Conservation (phyloP, 2,329 filamentous ascomycete species). For the Colletotrichum sp. region DNA sequence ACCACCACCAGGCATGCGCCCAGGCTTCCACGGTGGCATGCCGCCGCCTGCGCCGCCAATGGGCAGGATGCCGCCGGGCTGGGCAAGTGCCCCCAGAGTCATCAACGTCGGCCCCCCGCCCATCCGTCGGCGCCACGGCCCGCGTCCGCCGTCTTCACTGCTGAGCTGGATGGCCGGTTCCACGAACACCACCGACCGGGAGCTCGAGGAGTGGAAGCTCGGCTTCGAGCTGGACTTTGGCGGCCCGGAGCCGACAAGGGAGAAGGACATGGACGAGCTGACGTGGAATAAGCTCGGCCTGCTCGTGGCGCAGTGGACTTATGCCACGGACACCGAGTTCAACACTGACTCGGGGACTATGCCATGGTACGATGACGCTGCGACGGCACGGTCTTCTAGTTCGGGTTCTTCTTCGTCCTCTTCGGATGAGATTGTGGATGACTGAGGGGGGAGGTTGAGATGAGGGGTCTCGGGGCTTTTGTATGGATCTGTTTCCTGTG, state of each 20-base stretch:
- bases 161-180: not conserved
- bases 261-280: slow-evolving; percentile 2
- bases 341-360: not conserved
- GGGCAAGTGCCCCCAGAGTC: not conserved
- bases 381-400: not conserved
- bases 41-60: no score
- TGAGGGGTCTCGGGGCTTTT: not conserved
- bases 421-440: not conserved
- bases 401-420: not conserved
- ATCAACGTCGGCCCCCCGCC: not conserved
- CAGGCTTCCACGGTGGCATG: no score
- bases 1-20: no score
- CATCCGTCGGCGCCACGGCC: not conserved
- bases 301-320: slow-evolving; percentile 8
- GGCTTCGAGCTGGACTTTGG: slow-evolving; percentile 2
- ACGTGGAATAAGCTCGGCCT: not conserved
- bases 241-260: not conserved
- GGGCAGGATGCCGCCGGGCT: no score
- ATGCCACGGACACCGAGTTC: slow-evolving; percentile 8
- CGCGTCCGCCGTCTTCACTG: not conserved
- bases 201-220: not conserved
- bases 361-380: slow-evolving; percentile 1
- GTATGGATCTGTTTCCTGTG: not conserved
- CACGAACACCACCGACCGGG: not conserved
- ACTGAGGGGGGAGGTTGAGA: not conserved